phyloP scores from a whole-genome alignment of 2,329 filamentous ascomycete species.

The Diplodia intermedia region DNA sequence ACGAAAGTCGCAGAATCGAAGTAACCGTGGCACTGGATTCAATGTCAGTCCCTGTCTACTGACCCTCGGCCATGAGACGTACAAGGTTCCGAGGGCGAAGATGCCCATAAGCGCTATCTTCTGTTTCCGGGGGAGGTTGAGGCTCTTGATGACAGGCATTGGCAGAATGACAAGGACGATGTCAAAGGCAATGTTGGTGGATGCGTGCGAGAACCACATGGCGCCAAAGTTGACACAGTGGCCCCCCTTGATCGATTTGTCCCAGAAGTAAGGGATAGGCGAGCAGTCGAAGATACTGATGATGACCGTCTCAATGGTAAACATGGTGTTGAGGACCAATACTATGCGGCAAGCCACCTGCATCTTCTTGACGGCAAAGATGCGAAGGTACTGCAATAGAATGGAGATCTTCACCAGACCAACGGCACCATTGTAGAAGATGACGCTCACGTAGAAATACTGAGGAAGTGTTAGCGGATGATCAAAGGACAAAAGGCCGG shows the following conservation, averaged over 20 bases:
- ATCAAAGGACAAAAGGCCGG: not conserved
- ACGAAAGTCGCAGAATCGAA: slow-evolving; percentile 44
- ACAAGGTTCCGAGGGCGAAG: slow-evolving; percentile 44
- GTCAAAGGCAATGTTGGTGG: slow-evolving; percentile 44
- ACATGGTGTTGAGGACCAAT: slow-evolving; percentile 38
- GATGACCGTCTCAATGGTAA: slow-evolving; percentile 38
- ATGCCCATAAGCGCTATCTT: slow-evolving; percentile 43
- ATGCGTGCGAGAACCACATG: slow-evolving; percentile 44
- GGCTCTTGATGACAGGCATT: slow-evolving; percentile 42
- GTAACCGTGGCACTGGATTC: slow-evolving; percentile 41
- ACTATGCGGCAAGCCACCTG: slow-evolving; percentile 39
- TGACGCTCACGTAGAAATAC: slow-evolving; percentile 43
- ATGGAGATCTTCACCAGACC: slow-evolving; percentile 45
- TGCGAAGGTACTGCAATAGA: slow-evolving; percentile 45
- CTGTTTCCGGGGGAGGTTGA: slow-evolving; percentile 42
- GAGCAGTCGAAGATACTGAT: slow-evolving; percentile 42
- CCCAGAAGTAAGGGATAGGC: slow-evolving; percentile 44
- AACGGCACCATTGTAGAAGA: slow-evolving; percentile 45
- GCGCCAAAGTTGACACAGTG: slow-evolving; percentile 39
- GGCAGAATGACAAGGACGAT: slow-evolving; percentile 43
- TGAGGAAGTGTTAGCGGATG: not conserved
- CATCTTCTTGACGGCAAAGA: slow-evolving; percentile 40
- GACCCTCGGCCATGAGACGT: slow-evolving; percentile 30
- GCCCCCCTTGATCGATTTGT: slow-evolving; percentile 13
- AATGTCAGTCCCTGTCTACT: not conserved